These are phyloP conservation scores for Helianthus annuus DNA, from an alignment of 129 eudicot species.

Conservation along the genomic window HanXRQr2.0-SUNRISE NC_035447.2:83483985-83484484, in stretches of 20 bases:
- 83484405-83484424: not conserved
- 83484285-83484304: too few species aligned
- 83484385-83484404: not conserved
- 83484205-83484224: constrained; percentile 18
- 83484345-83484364: not conserved
- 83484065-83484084: constrained; percentile 25
- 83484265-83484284: not conserved
- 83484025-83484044: constrained; percentile 50
- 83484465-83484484: too few species aligned
- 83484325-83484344: not conserved
- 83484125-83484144: not conserved
- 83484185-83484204: not conserved
- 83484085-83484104: constrained; percentile 17
- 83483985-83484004: constrained; percentile 28
- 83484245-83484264: constrained; percentile 9
- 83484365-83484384: not conserved
- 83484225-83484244: not conserved
- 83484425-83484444: not conserved
- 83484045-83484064: constrained; percentile 48
- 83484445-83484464: not conserved
- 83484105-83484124: not conserved
- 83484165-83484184: constrained; percentile 26
- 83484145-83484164: constrained; percentile 17
- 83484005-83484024: constrained; percentile 2
- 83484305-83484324: not conserved